A percentile compares a stretch with the other conserved stretches of the same genome.
These are phyloP conservation scores for Neofusicoccum sp. DNA, from an alignment of 2,329 filamentous ascomycete genomes.

Conservation along the genomic window DNA sequence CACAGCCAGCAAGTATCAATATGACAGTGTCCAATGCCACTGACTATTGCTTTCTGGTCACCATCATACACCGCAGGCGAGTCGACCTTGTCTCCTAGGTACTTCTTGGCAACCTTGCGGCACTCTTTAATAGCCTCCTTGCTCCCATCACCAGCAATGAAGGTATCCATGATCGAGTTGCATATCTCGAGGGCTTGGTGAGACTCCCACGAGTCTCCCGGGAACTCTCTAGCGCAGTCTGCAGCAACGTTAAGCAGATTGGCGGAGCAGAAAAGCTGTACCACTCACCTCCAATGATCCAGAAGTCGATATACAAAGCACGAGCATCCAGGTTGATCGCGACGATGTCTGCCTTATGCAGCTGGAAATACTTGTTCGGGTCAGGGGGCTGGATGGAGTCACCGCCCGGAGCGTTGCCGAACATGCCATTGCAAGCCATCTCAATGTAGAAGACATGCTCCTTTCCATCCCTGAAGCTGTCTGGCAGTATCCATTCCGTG, in stretches of 20 bases:
- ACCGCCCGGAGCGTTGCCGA: slow-evolving; percentile 82
- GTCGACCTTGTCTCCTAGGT: slow-evolving; percentile 77
- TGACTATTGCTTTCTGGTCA: slow-evolving; percentile 73
- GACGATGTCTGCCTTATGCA: slow-evolving; percentile 78
- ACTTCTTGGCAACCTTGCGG: slow-evolving; percentile 78
- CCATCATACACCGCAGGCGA: slow-evolving; percentile 80
- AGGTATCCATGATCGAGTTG: slow-evolving; percentile 86
- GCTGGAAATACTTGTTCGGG: slow-evolving; percentile 76
- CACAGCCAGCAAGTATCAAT: slow-evolving; percentile 99
- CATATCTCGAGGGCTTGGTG: slow-evolving; percentile 80
- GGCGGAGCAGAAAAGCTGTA: background rate
- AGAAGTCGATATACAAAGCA: slow-evolving; percentile 85
- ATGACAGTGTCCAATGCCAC: slow-evolving; percentile 91
- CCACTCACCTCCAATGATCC: slow-evolving; percentile 69
- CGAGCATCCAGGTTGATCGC: slow-evolving; percentile 84
- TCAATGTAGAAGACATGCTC: slow-evolving; percentile 91
- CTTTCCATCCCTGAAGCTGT: slow-evolving; percentile 77
- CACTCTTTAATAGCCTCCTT: slow-evolving; percentile 74
- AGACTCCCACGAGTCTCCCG: slow-evolving; percentile 81
- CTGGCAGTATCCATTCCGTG: slow-evolving; percentile 85
- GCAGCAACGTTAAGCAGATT: background rate
- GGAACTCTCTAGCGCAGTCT: slow-evolving; percentile 72
- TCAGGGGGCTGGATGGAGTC: slow-evolving; percentile 86
- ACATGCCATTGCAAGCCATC: slow-evolving; percentile 99
- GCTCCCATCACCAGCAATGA: slow-evolving; percentile 72